Evolutionary conservation across 306 rosid genomes (phyloP), one percentile per base, ranked within the genome.

Genomic region (Medicago ruthenica): DNA sequence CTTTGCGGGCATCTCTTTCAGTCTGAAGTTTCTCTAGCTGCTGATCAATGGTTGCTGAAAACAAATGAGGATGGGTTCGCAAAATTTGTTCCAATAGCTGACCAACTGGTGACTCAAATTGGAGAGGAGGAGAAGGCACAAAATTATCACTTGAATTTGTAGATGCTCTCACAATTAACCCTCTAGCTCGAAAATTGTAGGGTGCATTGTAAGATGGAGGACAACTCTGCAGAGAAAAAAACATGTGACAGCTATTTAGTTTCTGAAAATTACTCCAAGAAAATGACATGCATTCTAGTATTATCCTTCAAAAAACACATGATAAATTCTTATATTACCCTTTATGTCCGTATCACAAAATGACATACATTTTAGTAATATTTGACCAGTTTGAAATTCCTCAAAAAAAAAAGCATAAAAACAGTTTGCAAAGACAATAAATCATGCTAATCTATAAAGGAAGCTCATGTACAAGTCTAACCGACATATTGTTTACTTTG

Each of bases 11-110:
- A 80, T 90, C 96, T 78, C 81, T 85, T 59, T 86, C 85, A 6
- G 85, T 83, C 73, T 88, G 89, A 86, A 95, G 99, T 85, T 85
- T 90, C 86, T 95, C 97, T 14, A 95, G 96, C 77, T 92, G 96
- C 86, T 95, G 97, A 66, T 95, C 97, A 78, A 95, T 76, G 45
- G 97, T 84, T 59, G 90, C 96, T 42, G 92, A 90, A 31, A 95
- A 83, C 67, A 95, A 82, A 90, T 92, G 97, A 61, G 97, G 97
- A 86, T 90, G 96, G 14, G 91, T 86, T 79, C 85, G 95, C 79
- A 91, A 83, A 70, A 95, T 89, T 78, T 89, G 99, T 21, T 84
- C 89, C 94, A 95, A 87, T 83, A 95, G 83, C 86, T 90, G 99
- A 58, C 99, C 97, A 22, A 88, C 83, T 0, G 99, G 97, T 73